phyloP scores from a whole-genome alignment of 306 rosid species.

The Sechiopsis laciniata region DNA sequence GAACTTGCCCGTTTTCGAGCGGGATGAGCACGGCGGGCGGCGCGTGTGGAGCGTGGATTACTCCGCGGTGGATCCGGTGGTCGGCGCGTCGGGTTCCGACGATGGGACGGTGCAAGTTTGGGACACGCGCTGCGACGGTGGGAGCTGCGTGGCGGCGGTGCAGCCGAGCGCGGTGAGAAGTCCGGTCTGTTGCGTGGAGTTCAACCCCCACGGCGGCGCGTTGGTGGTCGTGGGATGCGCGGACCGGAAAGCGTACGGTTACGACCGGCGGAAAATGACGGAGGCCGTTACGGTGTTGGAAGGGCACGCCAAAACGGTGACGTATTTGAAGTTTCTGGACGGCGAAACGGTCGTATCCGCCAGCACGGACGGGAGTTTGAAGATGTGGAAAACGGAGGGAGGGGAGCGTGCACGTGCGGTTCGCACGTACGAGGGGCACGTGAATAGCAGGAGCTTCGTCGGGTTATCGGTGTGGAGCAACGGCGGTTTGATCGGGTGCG shows the following conservation, averaged over 20 bases:
- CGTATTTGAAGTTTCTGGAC: slow-evolving; percentile 43
- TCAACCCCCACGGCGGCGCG: slow-evolving; percentile 31
- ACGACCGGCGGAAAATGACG: slow-evolving; percentile 39
- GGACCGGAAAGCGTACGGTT: slow-evolving; percentile 45
- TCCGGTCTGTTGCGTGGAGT: slow-evolving; percentile 55
- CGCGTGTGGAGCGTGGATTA: slow-evolving; percentile 63
- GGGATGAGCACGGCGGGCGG: slow-evolving; percentile 66
- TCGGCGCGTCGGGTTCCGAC: slow-evolving; percentile 59
- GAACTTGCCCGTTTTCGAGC: slow-evolving; percentile 42
- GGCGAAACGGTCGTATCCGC: slow-evolving; percentile 34
- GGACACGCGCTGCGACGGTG: slow-evolving; percentile 50
- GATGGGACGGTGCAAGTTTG: slow-evolving; percentile 63
- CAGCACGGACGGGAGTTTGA: slow-evolving; percentile 44
- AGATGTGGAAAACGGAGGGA: slow-evolving; percentile 38
- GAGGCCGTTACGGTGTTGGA: slow-evolving; percentile 37
- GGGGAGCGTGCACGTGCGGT: not conserved
- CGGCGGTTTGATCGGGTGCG: slow-evolving; percentile 51
- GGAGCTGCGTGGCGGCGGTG: slow-evolving; percentile 32
- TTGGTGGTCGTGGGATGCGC: slow-evolving; percentile 54
- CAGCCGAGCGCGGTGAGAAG: slow-evolving; percentile 31
- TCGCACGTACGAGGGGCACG: slow-evolving; percentile 48
- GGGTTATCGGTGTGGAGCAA: slow-evolving; percentile 53
- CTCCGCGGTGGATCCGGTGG: slow-evolving; percentile 31
- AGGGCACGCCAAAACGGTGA: slow-evolving; percentile 49
- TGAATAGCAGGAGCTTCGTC: slow-evolving; percentile 44